Conservation (phyloP, 805 yeast species). For the Starmerella vaccinii region DNA sequence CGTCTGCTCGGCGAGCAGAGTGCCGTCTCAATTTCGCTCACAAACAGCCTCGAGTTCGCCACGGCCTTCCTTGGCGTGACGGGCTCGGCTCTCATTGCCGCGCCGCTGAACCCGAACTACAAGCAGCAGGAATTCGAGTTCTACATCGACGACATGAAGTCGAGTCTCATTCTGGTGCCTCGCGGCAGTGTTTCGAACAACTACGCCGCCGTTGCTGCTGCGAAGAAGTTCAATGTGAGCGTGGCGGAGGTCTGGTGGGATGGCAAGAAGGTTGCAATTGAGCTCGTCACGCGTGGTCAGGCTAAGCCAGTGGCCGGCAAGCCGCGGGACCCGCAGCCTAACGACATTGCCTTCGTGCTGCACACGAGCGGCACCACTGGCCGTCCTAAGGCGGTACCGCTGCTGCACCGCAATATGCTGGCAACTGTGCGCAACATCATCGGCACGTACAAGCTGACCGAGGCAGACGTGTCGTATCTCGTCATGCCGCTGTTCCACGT, state of each 20-base stretch:
- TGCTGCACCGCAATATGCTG: conserved; percentile 53
- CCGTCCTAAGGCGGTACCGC: conserved; percentile 64
- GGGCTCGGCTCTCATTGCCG: conserved; percentile 48
- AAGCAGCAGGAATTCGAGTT: conserved; percentile 53
- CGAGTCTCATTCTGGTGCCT: conserved; percentile 50
- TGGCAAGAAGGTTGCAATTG: conserved; percentile 35
- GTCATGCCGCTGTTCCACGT: conserved; percentile 76
- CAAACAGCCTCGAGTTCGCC: conserved; percentile 51
- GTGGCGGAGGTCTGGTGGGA: conserved; percentile 46
- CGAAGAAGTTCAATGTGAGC: conserved; percentile 39
- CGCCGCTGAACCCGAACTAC: conserved; percentile 59
- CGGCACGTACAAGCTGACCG: conserved; percentile 44
- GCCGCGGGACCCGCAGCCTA: conserved; percentile 31
- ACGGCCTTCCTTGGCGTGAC: conserved; percentile 49
- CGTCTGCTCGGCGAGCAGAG: conserved; percentile 34
- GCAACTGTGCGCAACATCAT: conserved; percentile 51
- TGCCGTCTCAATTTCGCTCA: conserved; percentile 50
- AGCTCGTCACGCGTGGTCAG: conserved; percentile 9
- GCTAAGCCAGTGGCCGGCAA: not conserved
- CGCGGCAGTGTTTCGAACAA: conserved; percentile 36
- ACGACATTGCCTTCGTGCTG: conserved; percentile 52
- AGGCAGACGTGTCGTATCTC: conserved; percentile 45
- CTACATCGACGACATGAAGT: conserved; percentile 50
- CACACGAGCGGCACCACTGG: conserved; percentile 75
- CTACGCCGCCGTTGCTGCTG: conserved; percentile 42